Conservation (phyloP, 768 basidiomycete genomes). For the Piloderma croceum region DNA sequence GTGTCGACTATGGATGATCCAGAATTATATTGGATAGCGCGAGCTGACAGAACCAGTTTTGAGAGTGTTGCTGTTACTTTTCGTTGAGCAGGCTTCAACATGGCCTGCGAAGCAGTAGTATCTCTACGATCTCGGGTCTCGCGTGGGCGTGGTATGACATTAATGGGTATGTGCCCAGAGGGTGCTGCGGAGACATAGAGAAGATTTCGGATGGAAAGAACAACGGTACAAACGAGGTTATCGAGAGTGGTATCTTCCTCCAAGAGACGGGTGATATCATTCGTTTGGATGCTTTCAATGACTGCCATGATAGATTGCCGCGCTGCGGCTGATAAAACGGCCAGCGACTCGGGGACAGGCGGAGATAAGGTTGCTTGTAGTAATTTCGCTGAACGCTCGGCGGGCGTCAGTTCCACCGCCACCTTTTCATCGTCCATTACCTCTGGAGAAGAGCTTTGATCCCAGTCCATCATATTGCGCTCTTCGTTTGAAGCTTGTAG, state of each 20-base stretch:
- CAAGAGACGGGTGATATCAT: conserved; percentile 37
- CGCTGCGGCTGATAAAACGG: conserved; percentile 55
- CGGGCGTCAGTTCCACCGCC: conserved; percentile 59
- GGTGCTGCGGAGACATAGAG: conserved; percentile 63
- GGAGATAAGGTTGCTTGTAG: conserved; percentile 57
- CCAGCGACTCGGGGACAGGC: conserved; percentile 50
- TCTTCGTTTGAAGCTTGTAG: conserved; percentile 45
- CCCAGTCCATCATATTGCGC: conserved; percentile 23
- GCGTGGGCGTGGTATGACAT: conserved; percentile 41
- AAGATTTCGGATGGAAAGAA: conserved; percentile 70
- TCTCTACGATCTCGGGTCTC: conserved; percentile 42
- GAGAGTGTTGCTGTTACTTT: conserved; percentile 87
- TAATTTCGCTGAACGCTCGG: conserved; percentile 61
- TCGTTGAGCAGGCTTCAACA: conserved; percentile 74
- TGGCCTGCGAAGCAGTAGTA: conserved; percentile 42
- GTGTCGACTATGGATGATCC: conserved; percentile 58
- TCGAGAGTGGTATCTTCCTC: conserved; percentile 60
- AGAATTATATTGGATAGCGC: conserved; percentile 81
- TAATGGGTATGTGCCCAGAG: conserved; percentile 54
- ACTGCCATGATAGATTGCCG: conserved; percentile 59
- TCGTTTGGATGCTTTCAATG: conserved; percentile 50
- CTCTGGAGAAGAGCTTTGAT: conserved; percentile 9
- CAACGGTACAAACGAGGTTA: conserved; percentile 53
- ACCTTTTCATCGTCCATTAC: conserved; percentile 6
- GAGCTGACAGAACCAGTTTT: conserved; percentile 84